Conservation (phyloP, 257 asterid species). For the Cordia subcordata region DNA sequence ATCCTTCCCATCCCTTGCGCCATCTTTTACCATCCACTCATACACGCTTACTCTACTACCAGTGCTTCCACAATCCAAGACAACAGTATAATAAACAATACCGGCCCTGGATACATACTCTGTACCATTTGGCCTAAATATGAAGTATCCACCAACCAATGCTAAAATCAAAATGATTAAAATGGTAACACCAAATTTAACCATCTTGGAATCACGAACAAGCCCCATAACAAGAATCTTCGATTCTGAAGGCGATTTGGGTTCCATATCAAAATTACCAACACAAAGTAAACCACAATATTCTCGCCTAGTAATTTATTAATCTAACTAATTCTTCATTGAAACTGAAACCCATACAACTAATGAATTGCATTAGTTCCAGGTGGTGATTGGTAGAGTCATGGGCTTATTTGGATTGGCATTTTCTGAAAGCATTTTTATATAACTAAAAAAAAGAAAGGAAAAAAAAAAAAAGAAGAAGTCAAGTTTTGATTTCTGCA, state of each 20-base stretch:
- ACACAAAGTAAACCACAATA: constrained; percentile 1
- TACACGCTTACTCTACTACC: constrained; percentile 75
- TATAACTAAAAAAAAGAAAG: no score
- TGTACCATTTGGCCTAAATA: constrained; percentile 16
- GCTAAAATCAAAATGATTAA: constrained; percentile 27
- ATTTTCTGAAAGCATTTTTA: no score
- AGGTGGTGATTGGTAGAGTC: no score
- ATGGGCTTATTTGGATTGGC: no score
- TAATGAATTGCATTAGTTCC: no score
- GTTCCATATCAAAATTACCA: constrained; percentile 45
- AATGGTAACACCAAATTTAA: constrained; percentile 29
- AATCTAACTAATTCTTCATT: no score
- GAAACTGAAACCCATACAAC: no score
- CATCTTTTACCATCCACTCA: constrained; percentile 43
- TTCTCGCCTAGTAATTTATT: not conserved
- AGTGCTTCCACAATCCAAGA: constrained; percentile 86
- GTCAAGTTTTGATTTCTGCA: no score
- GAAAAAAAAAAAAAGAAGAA: no score
- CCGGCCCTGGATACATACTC: constrained; percentile 2
- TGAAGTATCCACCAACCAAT: constrained; percentile 28
- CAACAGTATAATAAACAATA: constrained; percentile 48
- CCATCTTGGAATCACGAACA: constrained; percentile 20
- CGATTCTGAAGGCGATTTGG: constrained; percentile 65
- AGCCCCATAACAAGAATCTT: constrained; percentile 30
- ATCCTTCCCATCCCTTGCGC: constrained; percentile 19